phyloP scores from a whole-genome alignment of 225 moss, liverwort and hornwort species.

The Antitrichia curtipendula region DNA sequence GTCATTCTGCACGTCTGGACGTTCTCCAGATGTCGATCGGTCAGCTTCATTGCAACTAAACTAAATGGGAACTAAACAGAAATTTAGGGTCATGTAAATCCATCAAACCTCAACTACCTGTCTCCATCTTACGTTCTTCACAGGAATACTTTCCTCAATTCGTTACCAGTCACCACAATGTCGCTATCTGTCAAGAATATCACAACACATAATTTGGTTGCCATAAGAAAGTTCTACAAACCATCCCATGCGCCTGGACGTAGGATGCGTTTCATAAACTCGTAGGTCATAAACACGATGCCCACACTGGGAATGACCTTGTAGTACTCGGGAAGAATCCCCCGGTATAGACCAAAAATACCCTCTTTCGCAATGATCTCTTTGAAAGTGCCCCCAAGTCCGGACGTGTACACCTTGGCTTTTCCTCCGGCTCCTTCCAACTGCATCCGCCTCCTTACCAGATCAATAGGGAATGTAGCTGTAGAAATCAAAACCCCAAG shows the following conservation, averaged over 20 bases:
- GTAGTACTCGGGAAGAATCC: slow-evolving; percentile 94
- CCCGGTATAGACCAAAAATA: slow-evolving; percentile 78
- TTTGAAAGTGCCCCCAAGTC: slow-evolving; percentile 63
- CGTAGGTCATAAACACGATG: slow-evolving; percentile 98
- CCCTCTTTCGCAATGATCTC: slow-evolving; percentile 74
- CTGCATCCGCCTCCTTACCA: slow-evolving; percentile 95
- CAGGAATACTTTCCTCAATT: slow-evolving; percentile 6
- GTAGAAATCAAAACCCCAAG: neutral
- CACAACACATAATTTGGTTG: neutral
- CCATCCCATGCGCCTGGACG: slow-evolving; percentile 63
- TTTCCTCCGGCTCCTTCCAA: slow-evolving; percentile 92
- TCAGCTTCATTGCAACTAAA: slow-evolving; percentile 14
- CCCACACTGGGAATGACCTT: slow-evolving; percentile 99
- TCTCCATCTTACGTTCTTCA: neutral
- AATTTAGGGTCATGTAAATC: neutral
- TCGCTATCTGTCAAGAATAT: slow-evolving; percentile 5
- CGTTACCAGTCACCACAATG: neutral
- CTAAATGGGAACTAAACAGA: slow-evolving; percentile 10
- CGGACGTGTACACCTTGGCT: slow-evolving; percentile 68
- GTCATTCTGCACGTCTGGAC: slow-evolving; percentile 4
- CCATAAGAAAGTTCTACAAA: slow-evolving; percentile 6
- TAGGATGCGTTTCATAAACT: slow-evolving; percentile 90
- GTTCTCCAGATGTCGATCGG: slow-evolving; percentile 2
- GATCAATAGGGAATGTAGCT: slow-evolving; percentile 96
- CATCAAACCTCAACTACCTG: slow-evolving; percentile 11